These are phyloP conservation scores for Aspergillus sp. DNA, from an alignment of 2,329 filamentous ascomycete genomes.

Conservation along the genomic window DNA sequence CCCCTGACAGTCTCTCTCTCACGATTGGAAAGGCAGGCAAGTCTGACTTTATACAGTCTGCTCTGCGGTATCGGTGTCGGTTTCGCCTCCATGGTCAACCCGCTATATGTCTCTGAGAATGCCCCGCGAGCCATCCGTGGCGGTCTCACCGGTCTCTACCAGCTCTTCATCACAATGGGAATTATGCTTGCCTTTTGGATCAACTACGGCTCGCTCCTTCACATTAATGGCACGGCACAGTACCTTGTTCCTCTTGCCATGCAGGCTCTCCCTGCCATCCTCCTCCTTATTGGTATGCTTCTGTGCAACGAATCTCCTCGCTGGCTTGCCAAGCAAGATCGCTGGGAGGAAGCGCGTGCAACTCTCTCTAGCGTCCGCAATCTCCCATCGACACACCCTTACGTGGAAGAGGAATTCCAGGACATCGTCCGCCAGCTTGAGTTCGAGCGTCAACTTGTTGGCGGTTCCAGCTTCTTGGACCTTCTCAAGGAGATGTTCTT, in stretches of 20 bases:
- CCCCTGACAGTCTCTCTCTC: constrained; percentile 15
- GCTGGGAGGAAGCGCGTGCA: constrained; percentile 66
- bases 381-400: constrained; percentile 57
- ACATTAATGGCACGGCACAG: constrained; percentile 47
- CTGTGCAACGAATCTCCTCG: constrained; percentile 69
- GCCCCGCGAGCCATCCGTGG: constrained; percentile 63
- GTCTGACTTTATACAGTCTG: background rate
- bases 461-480: constrained; percentile 6
- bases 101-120: constrained; percentile 66
- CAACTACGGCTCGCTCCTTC: constrained; percentile 59
- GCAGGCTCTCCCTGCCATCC: constrained; percentile 66
- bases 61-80: constrained; percentile 46
- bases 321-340: constrained; percentile 69
- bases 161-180: constrained; percentile 58
- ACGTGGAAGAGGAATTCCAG: constrained; percentile 63
- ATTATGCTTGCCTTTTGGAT: constrained; percentile 56
- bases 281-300: constrained; percentile 65
- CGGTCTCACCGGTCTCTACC: constrained; percentile 63
- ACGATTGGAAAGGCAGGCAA: background rate
- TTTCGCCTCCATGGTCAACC: constrained; percentile 61
- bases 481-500: constrained; percentile 42
- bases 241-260: constrained; percentile 63
- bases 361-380: constrained; percentile 63
- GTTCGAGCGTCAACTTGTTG: constrained; percentile 15
- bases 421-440: constrained; percentile 55